These are phyloP conservation scores for Microthlaspi erraticum DNA, from an alignment of 345 rosid genomes.

Conservation along the genomic window DNA sequence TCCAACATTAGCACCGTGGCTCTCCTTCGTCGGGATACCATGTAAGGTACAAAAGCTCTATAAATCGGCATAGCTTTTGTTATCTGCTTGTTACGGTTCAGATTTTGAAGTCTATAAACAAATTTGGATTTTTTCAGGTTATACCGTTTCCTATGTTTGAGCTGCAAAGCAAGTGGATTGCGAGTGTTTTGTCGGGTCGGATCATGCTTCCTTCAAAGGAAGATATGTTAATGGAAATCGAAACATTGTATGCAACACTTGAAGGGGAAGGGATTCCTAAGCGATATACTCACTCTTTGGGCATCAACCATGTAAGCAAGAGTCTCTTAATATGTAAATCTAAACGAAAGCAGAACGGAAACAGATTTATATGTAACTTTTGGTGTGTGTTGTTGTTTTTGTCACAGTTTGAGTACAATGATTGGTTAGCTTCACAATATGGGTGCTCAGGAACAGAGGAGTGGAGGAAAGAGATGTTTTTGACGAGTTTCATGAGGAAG, in stretches of 20 bases:
- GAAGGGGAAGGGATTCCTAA: conserved; percentile 65
- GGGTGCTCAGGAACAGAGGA: conserved; percentile 47
- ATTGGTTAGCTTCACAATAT: conserved; percentile 60
- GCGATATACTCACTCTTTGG: conserved; percentile 60
- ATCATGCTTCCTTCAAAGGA: conserved; percentile 61
- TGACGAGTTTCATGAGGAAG: not conserved
- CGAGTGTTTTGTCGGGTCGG: conserved; percentile 75
- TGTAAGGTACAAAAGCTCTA: conserved; percentile 58
- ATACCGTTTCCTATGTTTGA: conserved; percentile 70
- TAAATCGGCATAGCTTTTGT: not conserved
- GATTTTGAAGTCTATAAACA: too few relatives aligned
- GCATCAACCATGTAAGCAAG: conserved; percentile 52
- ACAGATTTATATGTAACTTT: not conserved
- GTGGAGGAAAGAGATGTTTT: conserved; percentile 60
- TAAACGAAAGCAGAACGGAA: not conserved
- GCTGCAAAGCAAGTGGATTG: conserved; percentile 89
- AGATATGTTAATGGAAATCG: too few relatives aligned
- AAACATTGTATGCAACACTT: conserved; percentile 47
- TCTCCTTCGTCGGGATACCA: conserved; percentile 87
- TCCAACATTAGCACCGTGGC: conserved; percentile 71
- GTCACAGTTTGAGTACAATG: conserved; percentile 54
- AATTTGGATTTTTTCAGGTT: conserved; percentile 47
- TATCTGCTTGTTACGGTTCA: too few relatives aligned
- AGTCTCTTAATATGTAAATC: conserved; percentile 9
- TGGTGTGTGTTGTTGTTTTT: not conserved